Conservation (phyloP, 805 yeast species). For the Metschnikowia vanudenii region DNA sequence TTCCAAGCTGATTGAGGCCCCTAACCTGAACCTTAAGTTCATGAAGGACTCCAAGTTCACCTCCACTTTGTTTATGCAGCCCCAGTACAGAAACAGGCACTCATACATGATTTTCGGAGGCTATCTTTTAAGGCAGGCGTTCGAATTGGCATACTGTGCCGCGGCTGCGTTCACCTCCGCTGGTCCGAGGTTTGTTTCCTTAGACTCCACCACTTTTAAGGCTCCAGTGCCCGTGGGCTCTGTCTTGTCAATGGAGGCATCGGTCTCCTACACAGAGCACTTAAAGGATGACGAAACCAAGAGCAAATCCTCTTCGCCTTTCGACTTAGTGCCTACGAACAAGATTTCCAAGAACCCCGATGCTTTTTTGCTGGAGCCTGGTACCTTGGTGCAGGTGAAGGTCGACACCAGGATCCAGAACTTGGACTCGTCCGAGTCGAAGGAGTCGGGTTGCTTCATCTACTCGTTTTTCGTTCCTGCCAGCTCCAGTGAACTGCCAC, state of each 20-base stretch:
- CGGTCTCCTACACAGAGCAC: constrained; percentile 84
- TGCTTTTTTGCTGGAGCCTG: constrained; percentile 70
- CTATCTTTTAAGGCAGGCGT: constrained; percentile 84
- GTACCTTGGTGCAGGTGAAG: constrained; percentile 85
- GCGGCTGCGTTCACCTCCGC: constrained; percentile 86
- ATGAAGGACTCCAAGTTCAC: constrained; percentile 71
- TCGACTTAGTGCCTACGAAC: constrained; percentile 58
- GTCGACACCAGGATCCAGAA: constrained; percentile 79
- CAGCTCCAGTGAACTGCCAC: constrained; percentile 47
- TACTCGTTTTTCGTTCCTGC: constrained; percentile 85
- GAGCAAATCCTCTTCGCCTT: constrained; percentile 34
- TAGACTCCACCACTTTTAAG: constrained; percentile 88
- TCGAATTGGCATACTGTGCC: constrained; percentile 90
- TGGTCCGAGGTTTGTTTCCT: constrained; percentile 82
- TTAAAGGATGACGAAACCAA: constrained; percentile 41
- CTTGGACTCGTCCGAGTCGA: constrained; percentile 57
- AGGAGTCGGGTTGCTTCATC: constrained; percentile 82
- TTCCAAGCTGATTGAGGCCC: constrained; percentile 19
- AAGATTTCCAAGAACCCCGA: constrained; percentile 47
- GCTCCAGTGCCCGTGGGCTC: constrained; percentile 97
- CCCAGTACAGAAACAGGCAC: constrained; percentile 93
- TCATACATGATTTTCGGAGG: constrained; percentile 96
- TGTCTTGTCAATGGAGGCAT: constrained; percentile 77
- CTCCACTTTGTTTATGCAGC: constrained; percentile 90
- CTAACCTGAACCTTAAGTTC: constrained; percentile 36